A percentile compares a stretch with the other conserved stretches of the same genome.
These are phyloP conservation scores for Cyberlindnera mycetangii DNA, from an alignment of 805 yeast species.

Conservation along the genomic window DNA sequence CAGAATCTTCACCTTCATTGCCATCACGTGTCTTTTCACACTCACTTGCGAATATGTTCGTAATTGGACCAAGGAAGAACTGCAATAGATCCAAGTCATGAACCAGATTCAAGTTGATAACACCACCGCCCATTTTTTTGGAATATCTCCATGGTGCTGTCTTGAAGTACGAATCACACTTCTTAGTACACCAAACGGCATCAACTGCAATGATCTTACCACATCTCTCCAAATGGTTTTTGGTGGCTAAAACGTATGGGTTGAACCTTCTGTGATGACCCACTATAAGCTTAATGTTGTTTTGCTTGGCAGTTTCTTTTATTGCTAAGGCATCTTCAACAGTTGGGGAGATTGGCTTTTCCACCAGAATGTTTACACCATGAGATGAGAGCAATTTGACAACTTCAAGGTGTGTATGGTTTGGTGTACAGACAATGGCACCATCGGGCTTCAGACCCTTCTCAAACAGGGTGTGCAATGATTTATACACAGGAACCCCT, in stretches of 20 bases:
- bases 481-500: conserved; percentile 8
- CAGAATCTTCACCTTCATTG: conserved; percentile 14
- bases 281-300: conserved; percentile 15
- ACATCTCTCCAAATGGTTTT: conserved; percentile 15
- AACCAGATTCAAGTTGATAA: conserved; percentile 19
- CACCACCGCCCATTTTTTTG: conserved; percentile 21
- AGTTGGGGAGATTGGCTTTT: conserved; percentile 20
- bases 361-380: conserved; percentile 17
- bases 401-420: conserved; percentile 17
- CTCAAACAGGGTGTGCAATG: conserved; percentile 9
- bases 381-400: conserved; percentile 10
- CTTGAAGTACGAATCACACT: conserved; percentile 19
- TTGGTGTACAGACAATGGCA: conserved; percentile 23
- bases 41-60: conserved; percentile 16
- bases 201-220: conserved; percentile 22
- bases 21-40: conserved; percentile 14
- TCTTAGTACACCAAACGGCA: conserved; percentile 22
- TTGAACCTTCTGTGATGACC: conserved; percentile 25
- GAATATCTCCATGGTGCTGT: conserved; percentile 19
- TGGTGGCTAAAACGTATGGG: conserved; percentile 22
- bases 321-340: conserved; percentile 17
- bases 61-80: conserved; percentile 20
- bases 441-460: conserved; percentile 16
- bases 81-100: conserved; percentile 22
- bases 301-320: conserved; percentile 9